Evolutionary conservation across 2,329 filamentous ascomycete species (phyloP).

Genomic region (Pseudogymnoascus sp.): DNA sequence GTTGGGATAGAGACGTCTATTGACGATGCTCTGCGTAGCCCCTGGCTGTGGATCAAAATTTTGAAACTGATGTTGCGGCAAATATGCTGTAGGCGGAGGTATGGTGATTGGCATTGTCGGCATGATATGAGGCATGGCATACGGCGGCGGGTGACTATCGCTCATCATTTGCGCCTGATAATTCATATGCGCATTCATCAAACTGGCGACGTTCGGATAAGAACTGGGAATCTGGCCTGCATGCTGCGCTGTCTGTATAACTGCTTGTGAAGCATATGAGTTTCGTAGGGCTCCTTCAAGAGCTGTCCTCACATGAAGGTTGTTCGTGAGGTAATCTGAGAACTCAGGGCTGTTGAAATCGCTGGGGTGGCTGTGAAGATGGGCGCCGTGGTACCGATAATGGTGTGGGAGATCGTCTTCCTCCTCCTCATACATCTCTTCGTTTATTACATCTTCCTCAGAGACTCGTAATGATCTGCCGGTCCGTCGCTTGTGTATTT

Average conservation of each 20-base stretch:
- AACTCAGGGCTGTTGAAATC: constrained; percentile 22
- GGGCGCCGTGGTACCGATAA: constrained; percentile 55
- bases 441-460: constrained; percentile 78
- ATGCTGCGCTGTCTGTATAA: background rate
- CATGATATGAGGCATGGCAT: background rate
- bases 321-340: constrained; percentile 46
- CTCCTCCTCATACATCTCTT: constrained; percentile 95
- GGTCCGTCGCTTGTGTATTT: constrained; percentile 81
- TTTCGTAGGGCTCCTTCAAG: background rate
- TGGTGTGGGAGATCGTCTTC: constrained; percentile 70
- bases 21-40: background rate
- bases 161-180: background rate
- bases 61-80: background rate
- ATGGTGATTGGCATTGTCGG: background rate
- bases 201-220: background rate
- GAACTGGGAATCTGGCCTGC: background rate
- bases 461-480: constrained; percentile 76
- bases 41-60: background rate
- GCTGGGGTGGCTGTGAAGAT: constrained; percentile 35
- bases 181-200: background rate
- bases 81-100: background rate
- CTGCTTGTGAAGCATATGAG: background rate
- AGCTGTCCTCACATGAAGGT: constrained; percentile 33
- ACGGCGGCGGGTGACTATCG: background rate
- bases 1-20: background rate